Percentiles rank a stretch among this genome's conserved stretches.
Evolutionary conservation across 495 filamentous ascomycete species (phyloP).

Genomic region (Hamigera avellanea): DNA sequence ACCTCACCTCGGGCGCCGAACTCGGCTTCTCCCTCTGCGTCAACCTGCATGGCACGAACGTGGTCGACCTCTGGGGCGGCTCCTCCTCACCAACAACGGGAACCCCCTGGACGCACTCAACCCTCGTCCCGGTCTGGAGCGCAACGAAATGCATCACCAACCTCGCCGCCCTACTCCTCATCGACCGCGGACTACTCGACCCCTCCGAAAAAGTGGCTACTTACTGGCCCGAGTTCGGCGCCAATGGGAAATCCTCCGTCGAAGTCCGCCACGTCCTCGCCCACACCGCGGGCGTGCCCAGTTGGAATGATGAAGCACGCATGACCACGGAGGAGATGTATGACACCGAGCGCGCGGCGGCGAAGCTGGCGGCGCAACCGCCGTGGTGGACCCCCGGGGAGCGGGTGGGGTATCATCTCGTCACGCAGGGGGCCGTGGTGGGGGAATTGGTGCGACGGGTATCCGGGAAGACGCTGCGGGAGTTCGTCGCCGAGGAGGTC

Average conservation of each 20-base stretch:
- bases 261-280: conserved; percentile 29
- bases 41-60: conserved; percentile 27
- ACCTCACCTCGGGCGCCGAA: conserved; percentile 20
- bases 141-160: conserved; percentile 27
- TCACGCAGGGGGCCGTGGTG: conserved; percentile 27
- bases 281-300: conserved; percentile 24
- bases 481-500: conserved; percentile 32
- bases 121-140: conserved; percentile 29
- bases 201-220: conserved; percentile 23
- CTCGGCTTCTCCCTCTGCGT: conserved; percentile 31
- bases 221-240: conserved; percentile 37
- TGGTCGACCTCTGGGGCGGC: conserved; percentile 38
- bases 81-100: conserved; percentile 15
- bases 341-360: conserved; percentile 15
- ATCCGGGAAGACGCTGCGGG: conserved; percentile 21
- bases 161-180: conserved; percentile 24
- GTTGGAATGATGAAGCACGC: conserved; percentile 23
- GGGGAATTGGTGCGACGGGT: conserved; percentile 27
- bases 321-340: conserved; percentile 17
- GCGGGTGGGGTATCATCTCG: conserved; percentile 25
- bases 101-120: conserved; percentile 26
- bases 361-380: conserved; percentile 22
- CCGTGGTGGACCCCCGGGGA: conserved; percentile 36
- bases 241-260: conserved; percentile 27
- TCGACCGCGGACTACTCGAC: conserved; percentile 28